Evolutionary conservation across 148 eudicot genomes (phyloP), one percentile per base, ranked within the genome.

Genomic region (Silene uniflora): DNA sequence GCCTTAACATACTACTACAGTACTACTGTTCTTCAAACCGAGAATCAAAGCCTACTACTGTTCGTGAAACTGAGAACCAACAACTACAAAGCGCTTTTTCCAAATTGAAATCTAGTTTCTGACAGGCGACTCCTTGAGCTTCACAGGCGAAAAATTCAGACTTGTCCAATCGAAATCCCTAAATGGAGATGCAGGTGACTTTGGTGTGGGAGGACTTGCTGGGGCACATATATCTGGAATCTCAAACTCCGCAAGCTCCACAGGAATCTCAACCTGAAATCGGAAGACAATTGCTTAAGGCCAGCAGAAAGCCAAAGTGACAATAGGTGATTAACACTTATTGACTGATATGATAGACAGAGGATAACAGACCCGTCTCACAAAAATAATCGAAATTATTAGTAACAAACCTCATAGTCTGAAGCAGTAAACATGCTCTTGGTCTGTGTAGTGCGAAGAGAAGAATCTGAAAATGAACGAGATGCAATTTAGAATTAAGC

Each of bases 51-150:
- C 42, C 0, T 39, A 39, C 44, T 39, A 39, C 44, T 39, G 44
- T 39, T 39, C 7, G 35, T 32, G 32, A 24, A 12, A 73, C 49
- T 0, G 47, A 59, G 16, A 19, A 58, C 24, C 49, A 32, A 3
- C 3, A 24, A 27, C 10, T 0, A 9, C 49, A 21, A 18, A 73
- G 7, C 9, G 10, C 49, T 2, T 29, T 59, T 14, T 35, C n/a
- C 25, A 25, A 54, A 10, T 4, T 11, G 44, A 63, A n/a, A 75
- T 5, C 35, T 59, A 68, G 12, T 0, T 23, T 69, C 58, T 76
- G 44, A 59, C 6, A 52, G 80, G 80, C 29, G 80, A 77, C 0
- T 77, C 80, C 56, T 72, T 77, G 70, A 77, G 75, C 75, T 54
- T 71, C 71, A 77, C 47, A 32, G 80, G 80, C 23, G 76, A 72